Evolutionary conservation across 2,329 filamentous ascomycete genomes (phyloP).

Genomic region (Pseudofabraea citricarpa): DNA sequence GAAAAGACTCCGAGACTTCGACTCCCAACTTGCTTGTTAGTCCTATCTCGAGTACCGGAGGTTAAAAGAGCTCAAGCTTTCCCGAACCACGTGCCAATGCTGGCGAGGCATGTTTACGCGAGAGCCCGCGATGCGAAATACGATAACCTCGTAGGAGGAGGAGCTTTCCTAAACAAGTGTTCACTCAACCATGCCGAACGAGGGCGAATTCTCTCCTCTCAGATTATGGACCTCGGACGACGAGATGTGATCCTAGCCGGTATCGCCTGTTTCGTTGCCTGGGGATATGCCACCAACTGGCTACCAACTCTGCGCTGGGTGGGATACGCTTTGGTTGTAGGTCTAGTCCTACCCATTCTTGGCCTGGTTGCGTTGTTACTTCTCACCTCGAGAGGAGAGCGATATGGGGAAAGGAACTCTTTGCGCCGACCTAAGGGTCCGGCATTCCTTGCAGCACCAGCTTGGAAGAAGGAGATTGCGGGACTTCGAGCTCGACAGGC

Average conservation of each 20-base stretch:
- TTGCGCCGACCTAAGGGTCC: conserved; percentile 38
- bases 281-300: conserved; percentile 82
- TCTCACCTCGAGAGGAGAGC: conserved; percentile 52
- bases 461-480: conserved; percentile 68
- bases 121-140: conserved; percentile 1
- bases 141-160: conserved; percentile 1
- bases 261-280: conserved; percentile 73
- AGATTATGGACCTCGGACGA: conserved; percentile 64
- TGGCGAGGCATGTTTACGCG: conserved; percentile 14
- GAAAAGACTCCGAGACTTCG: too few species aligned
- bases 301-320: conserved; percentile 78
- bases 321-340: conserved; percentile 76
- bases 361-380: conserved; percentile 54
- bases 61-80: too few species aligned
- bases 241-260: conserved; percentile 66
- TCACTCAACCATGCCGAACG: conserved; percentile 24
- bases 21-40: too few species aligned
- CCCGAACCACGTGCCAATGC: background rate
- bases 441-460: conserved; percentile 55
- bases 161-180: conserved; percentile 1
- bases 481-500: conserved; percentile 59
- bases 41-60: too few species aligned
- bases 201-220: conserved; percentile 20
- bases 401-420: conserved; percentile 35
- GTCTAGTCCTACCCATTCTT: conserved; percentile 51